Evolutionary conservation across 2,329 filamentous ascomycete species (phyloP), one percentile per base, ranked within the genome.

Genomic region (Cercospora sp.): DNA sequence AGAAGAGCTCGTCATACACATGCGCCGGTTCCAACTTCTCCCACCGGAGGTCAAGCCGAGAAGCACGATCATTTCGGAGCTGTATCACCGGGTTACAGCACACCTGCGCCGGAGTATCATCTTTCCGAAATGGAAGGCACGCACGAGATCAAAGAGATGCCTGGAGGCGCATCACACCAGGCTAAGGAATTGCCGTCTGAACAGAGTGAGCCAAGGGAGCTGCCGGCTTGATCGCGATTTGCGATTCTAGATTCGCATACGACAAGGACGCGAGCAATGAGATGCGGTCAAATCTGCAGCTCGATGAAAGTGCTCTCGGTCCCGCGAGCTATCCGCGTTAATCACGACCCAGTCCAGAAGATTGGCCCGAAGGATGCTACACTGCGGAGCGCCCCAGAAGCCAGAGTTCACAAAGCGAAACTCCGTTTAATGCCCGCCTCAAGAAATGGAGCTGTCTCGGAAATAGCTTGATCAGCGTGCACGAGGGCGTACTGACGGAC

Each of bases 71-170:
- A 67, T 30, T 26, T 31, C 23, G 64, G 31, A n/a, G 36, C 61
- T n/a, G 26, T 20, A 23, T 60, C 20, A 6, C 58, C 58, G 4
- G 51, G 42, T 6, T 61, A 48, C 20, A 39, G 62, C 33, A 51
- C 59, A 5, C 61, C 58, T 26, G 65, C 64, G 13, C 65, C 62
- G 26, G 58, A 63, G 23, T 57, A 67, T 39, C 65, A 67, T 28
- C 7, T 63, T 18, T 60, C 59, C 4, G 68, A 70, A 28, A 64
- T 67, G 65, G 65, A 67, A 8, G 53, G 65, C 18, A 57, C 16
- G 5, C 53, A 42, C 5, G 60, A 66, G 20, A 31, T 60, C 13
- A 42, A 57, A 4, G 68, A 69, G 23, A 63, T 69, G 63, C n/a
- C 63, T 5, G 63, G 63, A 16, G 55, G 42, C 31, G 20, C 42